Evolutionary conservation across 2,329 filamentous ascomycete genomes (phyloP).

Genomic region (Parasarocladium wereldwijsianum): DNA sequence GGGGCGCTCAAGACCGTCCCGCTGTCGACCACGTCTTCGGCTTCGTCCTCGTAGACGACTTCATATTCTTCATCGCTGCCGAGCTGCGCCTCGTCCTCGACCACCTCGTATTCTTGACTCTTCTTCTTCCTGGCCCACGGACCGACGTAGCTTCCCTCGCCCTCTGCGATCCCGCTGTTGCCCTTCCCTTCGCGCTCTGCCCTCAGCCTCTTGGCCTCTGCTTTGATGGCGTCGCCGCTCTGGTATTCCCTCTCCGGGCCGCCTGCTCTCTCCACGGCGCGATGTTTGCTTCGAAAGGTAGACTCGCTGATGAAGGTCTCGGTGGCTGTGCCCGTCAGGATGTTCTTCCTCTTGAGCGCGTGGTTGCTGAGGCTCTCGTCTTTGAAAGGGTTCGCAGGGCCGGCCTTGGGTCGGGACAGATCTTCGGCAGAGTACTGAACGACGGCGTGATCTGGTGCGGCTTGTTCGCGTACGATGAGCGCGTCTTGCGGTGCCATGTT

Average conservation of each 20-base stretch:
- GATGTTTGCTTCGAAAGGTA: conserved; percentile 77
- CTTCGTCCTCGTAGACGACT: conserved; percentile 61
- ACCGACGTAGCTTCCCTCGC: conserved; percentile 76
- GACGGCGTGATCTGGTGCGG: conserved; percentile 43
- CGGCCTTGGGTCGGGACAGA: conserved; percentile 48
- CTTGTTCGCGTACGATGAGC: conserved; percentile 40
- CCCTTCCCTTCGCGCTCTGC: conserved; percentile 76
- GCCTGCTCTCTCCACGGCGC: conserved; percentile 58
- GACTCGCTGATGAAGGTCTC: conserved; percentile 85
- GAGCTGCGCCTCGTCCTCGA: conserved; percentile 60
- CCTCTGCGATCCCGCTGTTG: conserved; percentile 69
- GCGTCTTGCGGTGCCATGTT: conserved; percentile 52
- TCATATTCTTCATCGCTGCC: conserved; percentile 69
- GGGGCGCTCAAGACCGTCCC: conserved; percentile 46
- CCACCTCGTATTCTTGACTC: conserved; percentile 57
- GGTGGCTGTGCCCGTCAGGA: conserved; percentile 72
- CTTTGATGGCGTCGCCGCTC: conserved; percentile 46
- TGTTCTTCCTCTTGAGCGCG: conserved; percentile 58
- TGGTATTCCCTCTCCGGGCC: conserved; percentile 42
- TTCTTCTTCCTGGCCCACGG: conserved; percentile 88
- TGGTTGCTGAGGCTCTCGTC: conserved; percentile 35
- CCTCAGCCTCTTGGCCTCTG: conserved; percentile 50
- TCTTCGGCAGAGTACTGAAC: conserved; percentile 58
- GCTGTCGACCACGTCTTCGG: conserved; percentile 52
- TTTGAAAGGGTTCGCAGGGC: conserved; percentile 64